Evolutionary conservation across 805 yeast genomes (phyloP), one percentile per base, ranked within the genome.

Genomic region (Nakazawaea populi): DNA sequence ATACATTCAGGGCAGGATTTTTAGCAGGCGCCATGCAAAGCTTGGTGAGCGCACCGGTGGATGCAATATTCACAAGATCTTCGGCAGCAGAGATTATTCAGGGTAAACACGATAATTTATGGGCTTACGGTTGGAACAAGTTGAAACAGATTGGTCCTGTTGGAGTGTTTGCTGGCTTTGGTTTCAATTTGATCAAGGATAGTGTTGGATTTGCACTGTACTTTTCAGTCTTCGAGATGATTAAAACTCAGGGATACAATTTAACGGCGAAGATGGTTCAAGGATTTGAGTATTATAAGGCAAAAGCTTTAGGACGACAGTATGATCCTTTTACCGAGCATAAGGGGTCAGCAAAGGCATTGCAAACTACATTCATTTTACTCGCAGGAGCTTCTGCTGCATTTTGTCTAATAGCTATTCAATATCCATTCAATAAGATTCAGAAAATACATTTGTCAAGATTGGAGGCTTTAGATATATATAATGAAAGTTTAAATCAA

Each of bases 371-470:
- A 1, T 87, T 85, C 62, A 79, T 89, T 4, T 74, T 92, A 31
- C 58, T 85, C 6, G 97, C 96, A 0, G 98, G 98, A 18, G 89
- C 94, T 8, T 73, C 86, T 5, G 97, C 97, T 0, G 92, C 97
- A 0, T 71, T 83, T 18, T 73, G 89, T 0, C 70, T 91, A 24
- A 82, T 91, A 54, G 75, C 83, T 4, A 83, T 91, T 5, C 96
- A 89, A 59, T 89, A 85, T 57, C 98, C 98, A 0, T 71, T 92
- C 35, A 72, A 82, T 28, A 88, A 87, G 63, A 68, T 91, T 38
- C 97, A 92, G 59, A 83, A 82, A 56, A 72, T 91, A 31, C 96
- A 91, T 64, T 70, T 87, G 41, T 77, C 89, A 35, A 74, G 96
- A 54, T 70, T 90, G 24, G 97, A 89, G 64, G 86, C 92, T 0